A percentile compares a stretch with the other conserved stretches of the same genome.
These are phyloP conservation scores for Zygoascus sp. DNA, from an alignment of 1,139 yeast genomes.

Conservation along the genomic window DNA sequence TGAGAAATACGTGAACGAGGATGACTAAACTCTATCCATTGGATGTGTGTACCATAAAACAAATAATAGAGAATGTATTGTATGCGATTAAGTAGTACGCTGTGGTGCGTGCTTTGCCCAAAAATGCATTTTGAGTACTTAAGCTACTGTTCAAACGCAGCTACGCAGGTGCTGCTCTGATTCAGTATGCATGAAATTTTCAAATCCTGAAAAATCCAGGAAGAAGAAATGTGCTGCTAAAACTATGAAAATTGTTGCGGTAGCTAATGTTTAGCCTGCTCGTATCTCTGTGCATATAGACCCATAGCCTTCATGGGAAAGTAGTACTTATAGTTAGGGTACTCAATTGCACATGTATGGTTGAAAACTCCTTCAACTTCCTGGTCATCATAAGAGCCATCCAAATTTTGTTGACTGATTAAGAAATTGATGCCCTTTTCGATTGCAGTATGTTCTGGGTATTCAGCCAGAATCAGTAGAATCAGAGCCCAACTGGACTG, in stretches of 20 bases:
- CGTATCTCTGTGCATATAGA: conserved; percentile 43
- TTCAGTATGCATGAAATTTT: too few relatives aligned
- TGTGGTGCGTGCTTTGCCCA: too few relatives aligned
- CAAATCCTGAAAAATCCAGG: too few relatives aligned
- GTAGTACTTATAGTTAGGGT: conserved; percentile 85
- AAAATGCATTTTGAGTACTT: too few relatives aligned
- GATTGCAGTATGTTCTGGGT: conserved; percentile 65
- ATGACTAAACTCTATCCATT: neutral
- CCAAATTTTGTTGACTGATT: conserved; percentile 59
- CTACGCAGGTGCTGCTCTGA: too few relatives aligned
- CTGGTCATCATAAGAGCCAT: conserved; percentile 86
- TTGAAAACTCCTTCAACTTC: conserved; percentile 94
- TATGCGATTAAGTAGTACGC: too few relatives aligned
- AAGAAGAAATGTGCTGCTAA: too few relatives aligned
- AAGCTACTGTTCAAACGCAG: too few relatives aligned
- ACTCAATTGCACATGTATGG: conserved; percentile 89
- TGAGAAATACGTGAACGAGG: conserved; percentile 23
- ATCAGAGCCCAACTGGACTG: conserved; percentile 94
- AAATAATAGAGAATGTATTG: too few relatives aligned
- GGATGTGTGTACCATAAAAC: too few relatives aligned
- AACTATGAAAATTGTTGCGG: neutral
- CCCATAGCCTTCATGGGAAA: conserved; percentile 95
- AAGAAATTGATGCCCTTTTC: conserved; percentile 59
- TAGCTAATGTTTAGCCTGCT: neutral
- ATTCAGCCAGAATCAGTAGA: conserved; percentile 73